phyloP scores from a whole-genome alignment of 257 asterid genomes.

The Henckelia pumila region DNA sequence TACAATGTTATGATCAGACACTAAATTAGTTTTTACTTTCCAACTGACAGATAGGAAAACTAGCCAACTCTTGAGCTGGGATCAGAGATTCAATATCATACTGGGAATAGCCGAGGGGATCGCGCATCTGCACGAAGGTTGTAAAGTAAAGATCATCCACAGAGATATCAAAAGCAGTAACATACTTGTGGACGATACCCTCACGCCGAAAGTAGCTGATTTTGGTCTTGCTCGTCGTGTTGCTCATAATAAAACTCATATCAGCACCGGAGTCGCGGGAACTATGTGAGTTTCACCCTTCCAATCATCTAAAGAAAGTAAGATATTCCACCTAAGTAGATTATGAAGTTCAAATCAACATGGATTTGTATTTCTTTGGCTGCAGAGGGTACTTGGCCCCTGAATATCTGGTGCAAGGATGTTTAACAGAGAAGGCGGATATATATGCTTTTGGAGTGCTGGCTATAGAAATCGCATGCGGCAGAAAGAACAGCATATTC shows the following conservation, averaged over 20 bases:
- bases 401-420: constrained; percentile 86
- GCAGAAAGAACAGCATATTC: constrained; percentile 70
- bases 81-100: constrained; percentile 58
- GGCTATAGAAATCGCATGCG: constrained; percentile 72
- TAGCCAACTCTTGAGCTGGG: constrained; percentile 56
- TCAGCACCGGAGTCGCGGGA: constrained; percentile 95
- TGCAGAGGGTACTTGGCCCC: constrained; percentile 98
- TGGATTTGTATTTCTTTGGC: neutral
- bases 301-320: neutral
- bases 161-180: constrained; percentile 91
- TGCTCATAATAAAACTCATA: constrained; percentile 78
- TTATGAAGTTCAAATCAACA: neutral
- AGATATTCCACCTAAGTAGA: too few relatives aligned
- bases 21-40: neutral
- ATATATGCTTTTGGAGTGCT: constrained; percentile 79
- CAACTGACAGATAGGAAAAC: neutral
- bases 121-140: constrained; percentile 74
- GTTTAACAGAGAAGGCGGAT: constrained; percentile 94
- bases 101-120: constrained; percentile 87
- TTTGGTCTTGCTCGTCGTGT: constrained; percentile 86
- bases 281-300: constrained; percentile 59
- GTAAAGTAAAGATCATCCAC: constrained; percentile 58
- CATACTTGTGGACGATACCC: constrained; percentile 70
- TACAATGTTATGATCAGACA: neutral
- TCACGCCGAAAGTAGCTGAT: constrained; percentile 72